These are phyloP conservation scores for Syzygium grande DNA, from an alignment of 345 rosid species.

Conservation along the genomic window DNA sequence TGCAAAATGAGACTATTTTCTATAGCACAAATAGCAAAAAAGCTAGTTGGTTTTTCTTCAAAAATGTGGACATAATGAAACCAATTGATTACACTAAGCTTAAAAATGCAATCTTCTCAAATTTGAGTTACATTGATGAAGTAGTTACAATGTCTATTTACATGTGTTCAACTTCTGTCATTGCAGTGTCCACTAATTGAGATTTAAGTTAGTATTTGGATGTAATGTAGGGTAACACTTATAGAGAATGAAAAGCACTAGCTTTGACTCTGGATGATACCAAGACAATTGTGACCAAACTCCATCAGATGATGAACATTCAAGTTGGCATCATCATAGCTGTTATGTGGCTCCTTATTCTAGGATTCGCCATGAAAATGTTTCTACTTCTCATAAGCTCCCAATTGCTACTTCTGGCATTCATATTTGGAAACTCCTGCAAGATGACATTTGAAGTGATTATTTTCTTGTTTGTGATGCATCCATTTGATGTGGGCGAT, in stretches of 20 bases:
- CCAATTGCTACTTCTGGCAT: slow-evolving; percentile 18
- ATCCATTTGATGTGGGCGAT: slow-evolving; percentile 36
- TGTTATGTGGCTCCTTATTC: slow-evolving; percentile 20
- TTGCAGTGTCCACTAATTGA: not conserved
- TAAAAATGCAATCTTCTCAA: too few relatives aligned
- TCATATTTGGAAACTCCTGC: slow-evolving; percentile 34
- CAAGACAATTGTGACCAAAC: slow-evolving; percentile 34
- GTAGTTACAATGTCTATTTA: too few relatives aligned
- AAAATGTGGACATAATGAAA: too few relatives aligned
- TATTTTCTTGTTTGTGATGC: slow-evolving; percentile 6
- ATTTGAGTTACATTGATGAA: too few relatives aligned
- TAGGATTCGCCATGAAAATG: slow-evolving; percentile 24
- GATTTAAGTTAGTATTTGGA: too few relatives aligned
- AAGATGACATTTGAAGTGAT: too few relatives aligned
- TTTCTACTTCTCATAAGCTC: slow-evolving; percentile 18
- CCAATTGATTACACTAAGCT: too few relatives aligned
- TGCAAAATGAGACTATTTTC: too few relatives aligned
- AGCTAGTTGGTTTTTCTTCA: too few relatives aligned
- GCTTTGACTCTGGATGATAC: slow-evolving; percentile 31
- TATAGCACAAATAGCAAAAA: too few relatives aligned
- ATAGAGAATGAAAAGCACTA: slow-evolving; percentile 33
- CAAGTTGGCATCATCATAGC: slow-evolving; percentile 13
- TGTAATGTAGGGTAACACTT: slow-evolving; percentile 21
- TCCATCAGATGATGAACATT: slow-evolving; percentile 25
- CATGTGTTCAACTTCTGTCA: not conserved